A percentile compares a stretch with the other conserved stretches of the same genome.
These are phyloP conservation scores for Populus tremula DNA, from an alignment of 345 rosid species.

Conservation along the genomic window DNA sequence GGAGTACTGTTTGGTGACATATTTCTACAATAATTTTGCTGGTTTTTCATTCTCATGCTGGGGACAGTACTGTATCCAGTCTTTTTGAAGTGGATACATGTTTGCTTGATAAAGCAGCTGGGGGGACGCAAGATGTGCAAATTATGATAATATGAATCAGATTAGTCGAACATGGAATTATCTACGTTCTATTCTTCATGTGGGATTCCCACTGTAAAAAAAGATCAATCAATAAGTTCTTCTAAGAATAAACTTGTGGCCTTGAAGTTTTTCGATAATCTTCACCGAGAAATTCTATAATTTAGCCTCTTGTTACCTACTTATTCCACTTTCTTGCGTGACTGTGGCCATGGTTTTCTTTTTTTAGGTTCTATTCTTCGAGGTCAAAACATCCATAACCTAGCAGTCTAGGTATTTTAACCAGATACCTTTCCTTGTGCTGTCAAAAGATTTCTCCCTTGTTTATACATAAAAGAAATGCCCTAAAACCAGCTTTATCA, in stretches of 20 bases:
- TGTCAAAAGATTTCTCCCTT: not conserved
- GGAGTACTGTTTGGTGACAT: not conserved
- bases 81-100: not conserved
- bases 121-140: not conserved
- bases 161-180: not conserved
- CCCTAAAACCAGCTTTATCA: not conserved
- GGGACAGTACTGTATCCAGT: not conserved
- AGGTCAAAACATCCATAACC: not conserved
- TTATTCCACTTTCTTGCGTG: not conserved
- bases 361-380: not conserved
- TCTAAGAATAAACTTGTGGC: not conserved
- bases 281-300: not conserved
- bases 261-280: not conserved
- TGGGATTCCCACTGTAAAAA: not conserved
- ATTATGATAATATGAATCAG: not conserved
- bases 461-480: not conserved
- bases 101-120: not conserved
- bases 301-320: not conserved
- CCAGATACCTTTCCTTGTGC: not conserved
- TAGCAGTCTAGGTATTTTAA: not conserved
- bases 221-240: not conserved
- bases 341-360: not conserved
- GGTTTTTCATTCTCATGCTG: not conserved
- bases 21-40: not conserved
- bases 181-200: not conserved